Evolutionary conservation across 768 basidiomycete species (phyloP), one percentile per base, ranked within the genome.

Genomic region (Peribolospora baueri): DNA sequence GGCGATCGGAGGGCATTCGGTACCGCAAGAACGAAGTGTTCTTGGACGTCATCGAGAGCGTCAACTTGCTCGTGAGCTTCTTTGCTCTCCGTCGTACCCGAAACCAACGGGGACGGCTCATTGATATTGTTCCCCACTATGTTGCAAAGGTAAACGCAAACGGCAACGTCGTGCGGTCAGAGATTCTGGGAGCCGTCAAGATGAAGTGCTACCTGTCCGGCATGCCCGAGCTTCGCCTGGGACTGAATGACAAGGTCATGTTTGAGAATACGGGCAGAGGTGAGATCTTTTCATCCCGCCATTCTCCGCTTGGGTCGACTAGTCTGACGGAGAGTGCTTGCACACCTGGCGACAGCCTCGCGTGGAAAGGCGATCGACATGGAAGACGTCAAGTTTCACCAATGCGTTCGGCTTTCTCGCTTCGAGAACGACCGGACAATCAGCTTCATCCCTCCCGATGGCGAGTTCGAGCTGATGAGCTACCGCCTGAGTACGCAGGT

Each of bases 21-120:
- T 98, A 98, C 68, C 72, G 91, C 60, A 98, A 98, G 76, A 98
- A 98, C 66, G 93, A 98, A 67, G 93, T 97, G 7, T 98, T 98
- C 74, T 71, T 98, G 63, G 93, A 97, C 66, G 93, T 98, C 14
- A 81, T 98, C 54, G 93, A 97, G 71, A 87, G 83, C 58, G 88
- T 98, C 62, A 97, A 95, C 66, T 74, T 98, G 65, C 75, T 95
- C 57, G 88, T 87, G 62, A 63, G 81, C 73, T 9, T 42, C 11
- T 6, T 38, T 2, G 43, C 50, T 10, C 14, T 13, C 13, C 38
- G 10, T 14, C 13, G 13, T 14, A 37, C 36, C 36, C 3, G 7
- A 25, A 45, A 11, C 40, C 4, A 7, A 4, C 0, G 1, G 13
- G 5, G 3, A 40, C 2, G 7, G 6, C 39, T 42, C 5, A 5